Evolutionary conservation across 495 filamentous ascomycete genomes (phyloP), one percentile per base, ranked within the genome.

Genomic region (Recurvomyces mirabilis): DNA sequence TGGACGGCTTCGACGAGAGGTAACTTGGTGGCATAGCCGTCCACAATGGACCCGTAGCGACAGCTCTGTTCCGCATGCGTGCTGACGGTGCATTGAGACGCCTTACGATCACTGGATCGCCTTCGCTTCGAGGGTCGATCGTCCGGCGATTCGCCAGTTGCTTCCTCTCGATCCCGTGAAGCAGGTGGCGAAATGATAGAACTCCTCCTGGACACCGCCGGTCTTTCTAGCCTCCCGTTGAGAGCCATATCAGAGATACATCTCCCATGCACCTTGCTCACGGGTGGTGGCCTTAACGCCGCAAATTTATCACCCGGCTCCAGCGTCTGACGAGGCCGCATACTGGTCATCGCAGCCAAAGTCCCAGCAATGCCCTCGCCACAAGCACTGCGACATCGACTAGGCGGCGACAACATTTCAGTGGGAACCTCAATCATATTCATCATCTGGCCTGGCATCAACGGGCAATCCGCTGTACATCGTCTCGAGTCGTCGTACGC

Each of bases 391-490:
- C 41, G 35, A 20, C 40, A 45, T 5, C 54, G 29, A 14, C 21
- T 29, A 9, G 50, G 49, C 25, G 46, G 46, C 39, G 41, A 24
- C 14, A 38, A 3, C 4, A 53, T 14, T 60, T 93, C 78, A 40
- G 79, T 66, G 9, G 87, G 87, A 3, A 94, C 78, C 29, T 80
- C 77, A 20, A 94, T 66, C 15, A 86, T 72, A 57, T 94, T 93
- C 58, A 93, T 74, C 1, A 73, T 72, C 60, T 93, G 87, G 14
- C 87, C 87, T 9, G 87, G 87, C 22, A 91, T 74, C 43, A 88
- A 77, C 15, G 87, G 87, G 55, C 87, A 94, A n/a, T 70, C 62
- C 6, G 75, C 84, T 10, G 87, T 91, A 11, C 74, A 76, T 1
- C 79, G 78, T 54, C 81, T 67, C 10, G 71, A 63, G 18, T 78